phyloP scores from a whole-genome alignment of 768 basidiomycete species.

The Boletales sp. region DNA sequence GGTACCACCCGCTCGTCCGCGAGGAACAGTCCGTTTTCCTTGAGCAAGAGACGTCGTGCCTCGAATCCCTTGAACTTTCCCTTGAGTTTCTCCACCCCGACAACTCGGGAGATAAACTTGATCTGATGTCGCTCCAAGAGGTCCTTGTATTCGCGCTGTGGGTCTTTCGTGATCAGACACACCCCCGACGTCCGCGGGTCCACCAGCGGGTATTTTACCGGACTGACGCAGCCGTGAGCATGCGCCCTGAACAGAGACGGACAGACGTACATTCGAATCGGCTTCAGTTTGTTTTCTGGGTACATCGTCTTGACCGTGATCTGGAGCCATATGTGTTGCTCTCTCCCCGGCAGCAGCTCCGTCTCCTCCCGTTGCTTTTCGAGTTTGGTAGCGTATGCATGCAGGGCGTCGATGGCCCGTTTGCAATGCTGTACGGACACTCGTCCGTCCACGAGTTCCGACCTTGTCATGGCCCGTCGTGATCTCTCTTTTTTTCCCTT shows the following conservation, averaged over 20 bases:
- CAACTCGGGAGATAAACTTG: slow-evolving; percentile 88
- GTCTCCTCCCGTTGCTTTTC: slow-evolving; percentile 63
- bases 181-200: slow-evolving; percentile 79
- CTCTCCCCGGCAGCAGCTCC: slow-evolving; percentile 73
- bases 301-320: slow-evolving; percentile 83
- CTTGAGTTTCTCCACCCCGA: slow-evolving; percentile 87
- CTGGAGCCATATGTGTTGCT: slow-evolving; percentile 87
- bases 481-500: not conserved
- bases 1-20: slow-evolving; percentile 89
- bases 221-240: slow-evolving; percentile 34
- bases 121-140: slow-evolving; percentile 74
- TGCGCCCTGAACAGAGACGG: not conserved
- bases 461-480: slow-evolving; percentile 36
- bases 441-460: slow-evolving; percentile 62
- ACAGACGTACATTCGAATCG: slow-evolving; percentile 71
- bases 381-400: slow-evolving; percentile 63
- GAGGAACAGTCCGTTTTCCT: slow-evolving; percentile 89
- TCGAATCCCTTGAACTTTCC: slow-evolving; percentile 90
- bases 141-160: slow-evolving; percentile 95
- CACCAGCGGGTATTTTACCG: slow-evolving; percentile 75
- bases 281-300: slow-evolving; percentile 73
- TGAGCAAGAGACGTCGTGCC: slow-evolving; percentile 75
- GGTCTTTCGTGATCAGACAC: slow-evolving; percentile 80
- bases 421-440: slow-evolving; percentile 72
- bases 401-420: slow-evolving; percentile 76